Percentiles rank a stretch among this genome's conserved stretches.
These are phyloP conservation scores for Yamadazyma mexicana DNA, from an alignment of 1,139 yeast genomes.

Conservation along the genomic window DNA sequence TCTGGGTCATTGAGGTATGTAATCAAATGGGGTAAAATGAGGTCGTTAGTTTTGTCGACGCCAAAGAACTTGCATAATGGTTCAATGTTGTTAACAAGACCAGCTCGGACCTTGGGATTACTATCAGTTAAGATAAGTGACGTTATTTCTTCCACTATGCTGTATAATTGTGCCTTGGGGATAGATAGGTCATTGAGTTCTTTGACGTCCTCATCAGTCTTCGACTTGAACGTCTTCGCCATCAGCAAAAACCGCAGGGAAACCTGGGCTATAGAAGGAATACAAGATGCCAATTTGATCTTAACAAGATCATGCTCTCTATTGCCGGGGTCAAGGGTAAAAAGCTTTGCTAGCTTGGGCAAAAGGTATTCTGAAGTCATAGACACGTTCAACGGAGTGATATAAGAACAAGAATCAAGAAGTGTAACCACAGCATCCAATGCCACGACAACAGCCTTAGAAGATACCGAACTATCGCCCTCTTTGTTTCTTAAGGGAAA, in stretches of 20 bases:
- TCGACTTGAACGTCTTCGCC: conserved; percentile 51
- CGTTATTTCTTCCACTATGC: conserved; percentile 63
- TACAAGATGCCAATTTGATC: conserved; percentile 66
- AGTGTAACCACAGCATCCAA: conserved; percentile 61
- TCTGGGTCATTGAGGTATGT: conserved; percentile 86
- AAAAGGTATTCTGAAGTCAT: conserved; percentile 79
- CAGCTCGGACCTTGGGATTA: conserved; percentile 63
- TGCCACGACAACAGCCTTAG: conserved; percentile 60
- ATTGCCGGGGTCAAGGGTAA: conserved; percentile 25
- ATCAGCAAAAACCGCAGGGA: conserved; percentile 67
- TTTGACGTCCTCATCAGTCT: conserved; percentile 8
- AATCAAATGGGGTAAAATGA: conserved; percentile 84
- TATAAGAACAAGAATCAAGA: conserved; percentile 59
- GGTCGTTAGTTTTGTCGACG: conserved; percentile 81
- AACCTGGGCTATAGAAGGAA: conserved; percentile 67
- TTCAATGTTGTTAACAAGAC: conserved; percentile 65
- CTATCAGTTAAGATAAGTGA: conserved; percentile 68
- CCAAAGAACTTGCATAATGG: conserved; percentile 85
- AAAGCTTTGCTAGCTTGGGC: conserved; percentile 60
- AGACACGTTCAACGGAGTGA: conserved; percentile 73
- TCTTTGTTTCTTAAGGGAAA: no score
- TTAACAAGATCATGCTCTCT: conserved; percentile 41
- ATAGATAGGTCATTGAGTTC: conserved; percentile 15
- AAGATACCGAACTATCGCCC: conserved; percentile 9
- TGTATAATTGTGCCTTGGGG: conserved; percentile 30